Evolutionary conservation across 192 early-diverging fungal genomes (phyloP).

Genomic region (Coemansia sp.): DNA sequence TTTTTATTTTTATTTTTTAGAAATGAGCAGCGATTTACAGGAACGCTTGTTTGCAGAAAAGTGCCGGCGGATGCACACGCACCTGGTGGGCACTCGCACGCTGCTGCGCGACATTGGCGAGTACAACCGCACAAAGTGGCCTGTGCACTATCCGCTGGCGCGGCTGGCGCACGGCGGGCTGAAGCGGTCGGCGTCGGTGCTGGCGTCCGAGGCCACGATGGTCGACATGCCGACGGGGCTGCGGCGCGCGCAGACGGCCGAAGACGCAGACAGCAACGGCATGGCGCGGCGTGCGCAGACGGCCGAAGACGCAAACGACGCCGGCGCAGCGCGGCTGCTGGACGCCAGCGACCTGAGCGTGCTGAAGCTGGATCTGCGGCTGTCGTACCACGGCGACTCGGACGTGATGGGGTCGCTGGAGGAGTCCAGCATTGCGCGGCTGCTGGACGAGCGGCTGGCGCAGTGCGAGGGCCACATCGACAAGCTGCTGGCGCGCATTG

Average conservation of each 20-base stretch:
- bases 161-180: slow-evolving; percentile 23
- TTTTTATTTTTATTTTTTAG: too few relatives aligned
- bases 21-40: slow-evolving; percentile 22
- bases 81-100: slow-evolving; percentile 62
- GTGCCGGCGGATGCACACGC: slow-evolving; percentile 64
- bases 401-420: slow-evolving; percentile 65
- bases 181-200: slow-evolving; percentile 36
- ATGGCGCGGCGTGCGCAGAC: slow-evolving; percentile 32
- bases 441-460: slow-evolving; percentile 66
- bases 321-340: slow-evolving; percentile 10
- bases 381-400: slow-evolving; percentile 61
- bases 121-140: slow-evolving; percentile 63
- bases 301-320: slow-evolving; percentile 15
- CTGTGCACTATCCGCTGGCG: slow-evolving; percentile 64
- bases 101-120: slow-evolving; percentile 70
- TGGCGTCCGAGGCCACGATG: slow-evolving; percentile 19
- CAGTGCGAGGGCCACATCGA: slow-evolving; percentile 76
- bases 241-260: slow-evolving; percentile 39
- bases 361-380: slow-evolving; percentile 68
- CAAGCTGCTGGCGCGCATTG: slow-evolving; percentile 79
- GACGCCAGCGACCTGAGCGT: slow-evolving; percentile 49
- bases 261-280: slow-evolving; percentile 6
- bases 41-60: slow-evolving; percentile 75
- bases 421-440: slow-evolving; percentile 65
- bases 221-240: slow-evolving; percentile 10